Conservation (phyloP, 805 yeast species). For the Lachancea cidri region DNA sequence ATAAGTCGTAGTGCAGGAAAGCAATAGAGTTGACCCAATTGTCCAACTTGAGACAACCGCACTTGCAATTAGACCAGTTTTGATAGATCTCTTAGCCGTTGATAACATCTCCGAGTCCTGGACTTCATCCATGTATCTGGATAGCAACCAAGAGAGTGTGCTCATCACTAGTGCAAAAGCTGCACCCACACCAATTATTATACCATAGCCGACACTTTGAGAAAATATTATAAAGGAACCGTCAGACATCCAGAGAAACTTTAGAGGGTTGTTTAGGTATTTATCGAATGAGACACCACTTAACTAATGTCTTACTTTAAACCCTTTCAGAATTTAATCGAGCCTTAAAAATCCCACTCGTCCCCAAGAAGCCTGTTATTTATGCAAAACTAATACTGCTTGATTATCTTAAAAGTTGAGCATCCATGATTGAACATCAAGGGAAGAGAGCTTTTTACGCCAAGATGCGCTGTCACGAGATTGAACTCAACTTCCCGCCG, state of each 20-base stretch:
- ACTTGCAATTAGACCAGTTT: constrained; percentile 70
- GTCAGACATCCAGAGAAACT: background rate
- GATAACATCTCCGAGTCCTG: constrained; percentile 88
- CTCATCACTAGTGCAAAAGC: constrained; percentile 2
- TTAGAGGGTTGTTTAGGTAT: no score
- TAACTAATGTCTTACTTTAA: no score
- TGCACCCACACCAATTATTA: constrained; percentile 5
- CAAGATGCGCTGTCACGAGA: no score
- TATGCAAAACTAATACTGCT: no score
- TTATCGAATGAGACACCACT: no score
- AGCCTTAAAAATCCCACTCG: no score
- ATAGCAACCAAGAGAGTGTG: constrained; percentile 28
- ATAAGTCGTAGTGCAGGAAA: constrained; percentile 71
- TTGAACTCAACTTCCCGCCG: no score
- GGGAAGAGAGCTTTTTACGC: no score
- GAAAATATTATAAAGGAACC: background rate
- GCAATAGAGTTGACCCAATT: constrained; percentile 67
- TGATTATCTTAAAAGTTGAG: no score
- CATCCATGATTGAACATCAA: no score
- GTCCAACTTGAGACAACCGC: constrained; percentile 92
- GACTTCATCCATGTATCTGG: constrained; percentile 69
- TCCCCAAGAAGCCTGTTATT: no score
- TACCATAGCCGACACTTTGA: constrained; percentile 5
- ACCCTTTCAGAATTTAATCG: no score
- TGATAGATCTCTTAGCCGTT: constrained; percentile 79